Conservation (phyloP, 805 yeast species). For the Lipomyces kockii region DNA sequence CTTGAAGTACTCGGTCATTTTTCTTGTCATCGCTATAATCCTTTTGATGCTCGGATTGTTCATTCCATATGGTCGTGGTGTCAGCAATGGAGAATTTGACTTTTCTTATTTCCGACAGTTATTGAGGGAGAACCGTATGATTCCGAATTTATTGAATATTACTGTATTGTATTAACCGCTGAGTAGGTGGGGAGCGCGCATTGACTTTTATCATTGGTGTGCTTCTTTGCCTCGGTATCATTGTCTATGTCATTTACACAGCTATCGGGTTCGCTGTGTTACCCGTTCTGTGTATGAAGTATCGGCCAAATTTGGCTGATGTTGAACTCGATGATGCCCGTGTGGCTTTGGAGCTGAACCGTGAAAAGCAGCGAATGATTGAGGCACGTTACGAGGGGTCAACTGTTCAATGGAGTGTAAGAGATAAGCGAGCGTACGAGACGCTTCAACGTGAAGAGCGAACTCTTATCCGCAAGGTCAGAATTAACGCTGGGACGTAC, state of each 20-base stretch:
- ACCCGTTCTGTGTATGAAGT: conserved; percentile 34
- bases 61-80: conserved; percentile 36
- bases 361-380: conserved; percentile 41
- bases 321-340: conserved; percentile 35
- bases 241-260: conserved; percentile 35
- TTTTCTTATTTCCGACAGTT: conserved; percentile 33
- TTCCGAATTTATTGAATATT: background rate
- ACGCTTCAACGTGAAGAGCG: conserved; percentile 39
- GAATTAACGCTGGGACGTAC: conserved; percentile 27
- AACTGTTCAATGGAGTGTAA: conserved; percentile 36
- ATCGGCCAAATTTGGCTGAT: conserved; percentile 23
- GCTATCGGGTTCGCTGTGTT: conserved; percentile 37
- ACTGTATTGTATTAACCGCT: background rate
- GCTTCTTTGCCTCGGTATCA: conserved; percentile 33
- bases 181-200: conserved; percentile 32
- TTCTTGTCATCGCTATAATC: conserved; percentile 23
- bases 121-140: conserved; percentile 33
- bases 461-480: conserved; percentile 36
- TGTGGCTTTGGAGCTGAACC: conserved; percentile 35
- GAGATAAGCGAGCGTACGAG: conserved; percentile 39
- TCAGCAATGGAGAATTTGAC: conserved; percentile 28
- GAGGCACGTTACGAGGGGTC: conserved; percentile 37
- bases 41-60: conserved; percentile 34
- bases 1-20: conserved; percentile 31
- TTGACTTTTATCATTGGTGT: conserved; percentile 37